These are phyloP conservation scores for Trypanosoma melophagium DNA, from an alignment of 208 protist species.

Conservation along the genomic window DNA sequence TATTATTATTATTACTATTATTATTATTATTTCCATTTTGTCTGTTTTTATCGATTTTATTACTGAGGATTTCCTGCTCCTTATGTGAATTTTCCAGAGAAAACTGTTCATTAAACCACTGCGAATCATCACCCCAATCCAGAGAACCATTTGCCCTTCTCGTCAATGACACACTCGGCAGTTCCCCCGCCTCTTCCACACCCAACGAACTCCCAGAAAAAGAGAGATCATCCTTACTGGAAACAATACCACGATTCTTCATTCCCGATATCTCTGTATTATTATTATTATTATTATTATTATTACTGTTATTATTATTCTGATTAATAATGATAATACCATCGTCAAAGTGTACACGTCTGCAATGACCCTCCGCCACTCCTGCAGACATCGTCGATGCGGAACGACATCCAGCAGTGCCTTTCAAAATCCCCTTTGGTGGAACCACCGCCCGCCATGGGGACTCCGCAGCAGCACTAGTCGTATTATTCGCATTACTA, in stretches of 20 bases:
- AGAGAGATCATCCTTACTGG: constrained; percentile 8
- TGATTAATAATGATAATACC: not conserved
- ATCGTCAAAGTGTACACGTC: constrained; percentile 43
- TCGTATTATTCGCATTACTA: not conserved
- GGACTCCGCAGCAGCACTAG: not conserved
- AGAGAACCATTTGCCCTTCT: not conserved
- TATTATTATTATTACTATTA: not conserved
- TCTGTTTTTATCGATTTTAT: not conserved
- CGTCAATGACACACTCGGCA: not conserved
- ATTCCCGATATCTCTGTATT: not conserved
- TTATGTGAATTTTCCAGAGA: constrained; percentile 14
- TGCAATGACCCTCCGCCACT: not conserved
- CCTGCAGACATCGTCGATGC: not conserved
- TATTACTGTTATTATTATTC: no score
- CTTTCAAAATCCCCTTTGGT: constrained; percentile 29
- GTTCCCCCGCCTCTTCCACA: not conserved
- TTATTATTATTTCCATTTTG: not conserved
- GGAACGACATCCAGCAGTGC: not conserved
- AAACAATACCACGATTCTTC: constrained; percentile 7
- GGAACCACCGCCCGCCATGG: constrained; percentile 19
- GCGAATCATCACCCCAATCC: constrained; percentile 55
- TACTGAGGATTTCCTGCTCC: not conserved
- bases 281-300: no score
- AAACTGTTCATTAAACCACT: constrained; percentile 72
- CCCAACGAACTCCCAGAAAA: not conserved